phyloP scores from a whole-genome alignment of 352 stramenopile genomes.

The Phytophthora cactorum region DNA sequence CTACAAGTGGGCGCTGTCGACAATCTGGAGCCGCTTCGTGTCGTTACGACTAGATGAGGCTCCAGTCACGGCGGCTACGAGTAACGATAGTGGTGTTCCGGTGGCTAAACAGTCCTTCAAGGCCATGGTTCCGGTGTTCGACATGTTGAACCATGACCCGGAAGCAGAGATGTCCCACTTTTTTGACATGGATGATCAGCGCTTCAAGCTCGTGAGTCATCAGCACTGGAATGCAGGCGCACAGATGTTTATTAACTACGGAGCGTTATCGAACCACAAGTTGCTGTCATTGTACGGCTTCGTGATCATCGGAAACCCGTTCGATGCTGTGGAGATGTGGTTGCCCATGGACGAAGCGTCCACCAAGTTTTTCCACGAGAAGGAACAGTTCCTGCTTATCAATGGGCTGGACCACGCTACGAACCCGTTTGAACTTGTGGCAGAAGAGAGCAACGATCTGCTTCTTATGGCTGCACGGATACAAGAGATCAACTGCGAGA shows the following conservation, averaged over 20 bases:
- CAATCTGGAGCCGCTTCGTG: slow-evolving; percentile 88
- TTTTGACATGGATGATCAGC: slow-evolving; percentile 54
- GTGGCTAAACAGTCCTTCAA: slow-evolving; percentile 57
- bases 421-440: slow-evolving; percentile 69
- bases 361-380: slow-evolving; percentile 51
- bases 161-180: slow-evolving; percentile 77
- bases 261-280: slow-evolving; percentile 84
- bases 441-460: slow-evolving; percentile 67
- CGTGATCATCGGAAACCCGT: slow-evolving; percentile 68
- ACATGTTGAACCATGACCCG: slow-evolving; percentile 89
- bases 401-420: slow-evolving; percentile 69
- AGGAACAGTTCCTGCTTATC: slow-evolving; percentile 46
- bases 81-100: background rate
- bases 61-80: background rate
- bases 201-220: slow-evolving; percentile 74
- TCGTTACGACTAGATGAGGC: slow-evolving; percentile 54
- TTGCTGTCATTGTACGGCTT: slow-evolving; percentile 84
- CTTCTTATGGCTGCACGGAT: slow-evolving; percentile 71
- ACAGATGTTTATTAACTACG: slow-evolving; percentile 87
- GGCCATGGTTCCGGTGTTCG: slow-evolving; percentile 86
- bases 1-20: slow-evolving; percentile 87
- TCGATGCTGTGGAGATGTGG: slow-evolving; percentile 79
- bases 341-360: slow-evolving; percentile 64
- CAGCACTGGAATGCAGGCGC: slow-evolving; percentile 74
- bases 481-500: slow-evolving; percentile 65